Base-by-base conservation (phyloP, 768 basidiomycete genomes). In the Mycena rebaudengoi region DNA sequence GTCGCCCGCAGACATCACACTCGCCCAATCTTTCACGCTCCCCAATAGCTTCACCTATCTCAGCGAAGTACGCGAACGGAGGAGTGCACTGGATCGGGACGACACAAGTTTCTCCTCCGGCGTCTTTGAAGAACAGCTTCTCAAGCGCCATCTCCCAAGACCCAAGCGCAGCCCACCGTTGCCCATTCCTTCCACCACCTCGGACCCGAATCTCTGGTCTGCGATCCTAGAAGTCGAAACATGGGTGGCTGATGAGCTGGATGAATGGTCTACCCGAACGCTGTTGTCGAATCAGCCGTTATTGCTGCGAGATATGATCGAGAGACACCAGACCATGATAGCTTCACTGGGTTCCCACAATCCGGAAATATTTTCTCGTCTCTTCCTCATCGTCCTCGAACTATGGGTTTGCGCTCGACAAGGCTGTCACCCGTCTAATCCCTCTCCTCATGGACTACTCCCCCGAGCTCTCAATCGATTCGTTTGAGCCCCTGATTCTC, bases 391-490 rank as follows among this genome's bases (percentile, higher is more conserved):
- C 5, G 60, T 80, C 30, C 68, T 85, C 21, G 80, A 84, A 32
- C 74, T 86, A 16, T 86, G 86, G 85, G 73, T 82, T n/a, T 1
- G 82, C 79, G 0, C 71, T 86, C 7, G 85, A 86, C 64, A 75
- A 64, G 25, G 30, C 80, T 16, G 75, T 70, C 3, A 69, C 79
- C 20, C 39, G 33, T 16, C 70, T 75, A 21, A 70, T 72, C 35
- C 80, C 85, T 3, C 73, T 85, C 11, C 70, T 87, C 5, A 41
- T 40, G 0, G 70, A 79, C 5, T 86, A 83, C 56, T 80, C 83
- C 12, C 84, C 86, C 0, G 84, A 83, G 60, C 69, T 87, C 0
- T 76, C 82, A 0, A 28, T 59, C 4, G 49, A 51, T 4, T 67
- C 84, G 23, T 67, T 86, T n/a, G 74, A 84, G 26, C 60, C 75